phyloP scores from a whole-genome alignment of 2,329 filamentous ascomycete genomes.

The Penicillium digitatum region DNA sequence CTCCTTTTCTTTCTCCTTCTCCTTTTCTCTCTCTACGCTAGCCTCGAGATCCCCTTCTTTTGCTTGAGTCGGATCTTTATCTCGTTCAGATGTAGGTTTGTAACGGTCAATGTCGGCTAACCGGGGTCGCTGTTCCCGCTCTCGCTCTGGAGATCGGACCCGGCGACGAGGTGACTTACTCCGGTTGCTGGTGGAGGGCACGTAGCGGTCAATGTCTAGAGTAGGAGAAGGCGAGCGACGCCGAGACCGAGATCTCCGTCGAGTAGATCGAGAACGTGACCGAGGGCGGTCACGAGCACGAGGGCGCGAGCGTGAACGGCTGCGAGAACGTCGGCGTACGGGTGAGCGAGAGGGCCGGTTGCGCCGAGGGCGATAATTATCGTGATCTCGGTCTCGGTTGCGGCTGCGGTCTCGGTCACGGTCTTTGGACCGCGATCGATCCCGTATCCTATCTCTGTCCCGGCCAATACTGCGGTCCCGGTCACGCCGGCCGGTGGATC shows the following conservation, averaged over 20 bases:
- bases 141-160: slow-evolving; percentile 36
- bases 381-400: slow-evolving; percentile 22
- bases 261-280: slow-evolving; percentile 20
- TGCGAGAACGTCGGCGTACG: slow-evolving; percentile 16
- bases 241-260: slow-evolving; percentile 33
- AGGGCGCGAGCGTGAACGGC: slow-evolving; percentile 13
- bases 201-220: slow-evolving; percentile 45
- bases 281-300: slow-evolving; percentile 13
- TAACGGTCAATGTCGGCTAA: slow-evolving; percentile 45
- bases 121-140: slow-evolving; percentile 31
- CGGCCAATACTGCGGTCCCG: slow-evolving; percentile 23
- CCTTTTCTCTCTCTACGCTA: not conserved
- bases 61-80: slow-evolving; percentile 26
- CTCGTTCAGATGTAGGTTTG: slow-evolving; percentile 38
- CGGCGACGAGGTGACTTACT: slow-evolving; percentile 42
- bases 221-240: slow-evolving; percentile 32
- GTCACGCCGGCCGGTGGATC: slow-evolving; percentile 28
- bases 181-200: slow-evolving; percentile 39
- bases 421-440: slow-evolving; percentile 19
- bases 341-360: slow-evolving; percentile 26
- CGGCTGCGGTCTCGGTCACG: slow-evolving; percentile 24
- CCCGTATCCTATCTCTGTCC: slow-evolving; percentile 14
- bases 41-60: slow-evolving; percentile 11
- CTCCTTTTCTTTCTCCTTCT: slow-evolving; percentile 16
- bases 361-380: slow-evolving; percentile 27